Percentiles rank a stretch among this genome's conserved stretches.
Evolutionary conservation across 2,329 filamentous ascomycete genomes (phyloP).

Genomic region (Curvularia sp.): DNA sequence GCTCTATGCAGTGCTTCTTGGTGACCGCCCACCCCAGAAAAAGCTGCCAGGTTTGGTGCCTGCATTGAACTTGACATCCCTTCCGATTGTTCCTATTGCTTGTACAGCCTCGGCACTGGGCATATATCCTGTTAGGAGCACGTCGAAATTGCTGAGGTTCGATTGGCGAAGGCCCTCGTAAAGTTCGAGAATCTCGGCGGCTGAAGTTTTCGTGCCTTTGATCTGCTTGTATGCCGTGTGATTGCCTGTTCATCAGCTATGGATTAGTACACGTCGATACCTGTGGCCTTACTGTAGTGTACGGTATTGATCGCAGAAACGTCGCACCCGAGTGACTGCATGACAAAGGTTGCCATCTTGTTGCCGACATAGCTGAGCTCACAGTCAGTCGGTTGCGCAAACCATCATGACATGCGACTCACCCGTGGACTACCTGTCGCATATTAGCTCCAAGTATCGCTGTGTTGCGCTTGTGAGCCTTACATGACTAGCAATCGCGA

Average conservation of each 20-base stretch:
- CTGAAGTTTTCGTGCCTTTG: slow-evolving; percentile 82
- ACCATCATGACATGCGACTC: slow-evolving; percentile 50
- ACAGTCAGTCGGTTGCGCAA: slow-evolving; percentile 29
- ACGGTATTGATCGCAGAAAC: slow-evolving; percentile 95
- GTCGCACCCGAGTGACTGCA: slow-evolving; percentile 93
- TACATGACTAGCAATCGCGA: slow-evolving; percentile 96
- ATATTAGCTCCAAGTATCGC: slow-evolving; percentile 34
- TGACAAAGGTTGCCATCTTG: slow-evolving; percentile 92
- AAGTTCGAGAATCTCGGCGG: slow-evolving; percentile 81
- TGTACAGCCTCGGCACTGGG: slow-evolving; percentile 85
- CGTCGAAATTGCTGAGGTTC: slow-evolving; percentile 86
- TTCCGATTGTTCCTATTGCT: slow-evolving; percentile 82
- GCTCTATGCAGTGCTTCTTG: no score
- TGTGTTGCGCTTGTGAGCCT: slow-evolving; percentile 48
- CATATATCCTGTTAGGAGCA: slow-evolving; percentile 94
- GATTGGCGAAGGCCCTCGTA: slow-evolving; percentile 86
- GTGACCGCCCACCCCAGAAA: slow-evolving; percentile 74
- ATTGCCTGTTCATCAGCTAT: slow-evolving; percentile 69
- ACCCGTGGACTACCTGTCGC: slow-evolving; percentile 75
- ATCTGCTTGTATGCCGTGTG: slow-evolving; percentile 92
- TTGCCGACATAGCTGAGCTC: slow-evolving; percentile 87
- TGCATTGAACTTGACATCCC: slow-evolving; percentile 75
- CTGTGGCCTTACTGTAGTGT: slow-evolving; percentile 78
- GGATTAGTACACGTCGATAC: neutral
- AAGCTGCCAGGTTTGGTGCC: slow-evolving; percentile 73